Evolutionary conservation across 2,329 filamentous ascomycete species (phyloP).

Genomic region (Colletotrichum tamarilloi): DNA sequence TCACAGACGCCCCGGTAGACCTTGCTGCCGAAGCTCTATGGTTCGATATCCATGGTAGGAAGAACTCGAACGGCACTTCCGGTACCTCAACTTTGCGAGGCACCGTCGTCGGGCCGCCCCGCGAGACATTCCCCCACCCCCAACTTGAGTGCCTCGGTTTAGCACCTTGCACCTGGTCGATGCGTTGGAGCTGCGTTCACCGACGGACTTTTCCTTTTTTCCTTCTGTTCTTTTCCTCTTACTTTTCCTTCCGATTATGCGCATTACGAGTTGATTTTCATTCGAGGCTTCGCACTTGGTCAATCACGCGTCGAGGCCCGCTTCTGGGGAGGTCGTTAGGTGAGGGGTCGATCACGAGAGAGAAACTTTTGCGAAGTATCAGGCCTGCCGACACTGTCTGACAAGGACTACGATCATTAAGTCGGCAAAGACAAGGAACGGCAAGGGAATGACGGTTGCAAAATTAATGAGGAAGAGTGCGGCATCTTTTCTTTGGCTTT

Average conservation of each 20-base stretch:
- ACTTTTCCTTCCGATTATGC: conserved; percentile 35
- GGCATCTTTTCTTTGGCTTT: conserved; percentile 17
- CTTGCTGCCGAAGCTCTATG: background rate
- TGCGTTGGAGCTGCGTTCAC: conserved; percentile 51
- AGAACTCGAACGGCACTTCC: conserved; percentile 51
- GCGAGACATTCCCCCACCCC: conserved; percentile 27
- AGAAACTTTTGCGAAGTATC: background rate
- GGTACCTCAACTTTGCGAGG: conserved; percentile 45
- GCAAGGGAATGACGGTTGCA: background rate
- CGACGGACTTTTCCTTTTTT: conserved; percentile 34
- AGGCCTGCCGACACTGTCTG: background rate
- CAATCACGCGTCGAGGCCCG: conserved; percentile 41
- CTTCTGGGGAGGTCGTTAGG: conserved; percentile 50
- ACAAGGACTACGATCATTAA: background rate
- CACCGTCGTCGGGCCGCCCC: conserved; percentile 42
- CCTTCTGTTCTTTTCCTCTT: conserved; percentile 32
- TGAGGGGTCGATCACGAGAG: conserved; percentile 21
- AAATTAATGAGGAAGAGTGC: conserved; percentile 17
- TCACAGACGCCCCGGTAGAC: background rate
- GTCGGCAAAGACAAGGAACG: background rate
- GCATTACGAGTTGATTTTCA: conserved; percentile 28
- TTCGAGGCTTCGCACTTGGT: conserved; percentile 40
- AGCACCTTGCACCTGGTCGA: conserved; percentile 41
- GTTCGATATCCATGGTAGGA: conserved; percentile 20
- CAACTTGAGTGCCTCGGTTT: conserved; percentile 14